Base-by-base conservation (phyloP, 176 grass and related monocot species). In the Lolium rigidum region DNA sequence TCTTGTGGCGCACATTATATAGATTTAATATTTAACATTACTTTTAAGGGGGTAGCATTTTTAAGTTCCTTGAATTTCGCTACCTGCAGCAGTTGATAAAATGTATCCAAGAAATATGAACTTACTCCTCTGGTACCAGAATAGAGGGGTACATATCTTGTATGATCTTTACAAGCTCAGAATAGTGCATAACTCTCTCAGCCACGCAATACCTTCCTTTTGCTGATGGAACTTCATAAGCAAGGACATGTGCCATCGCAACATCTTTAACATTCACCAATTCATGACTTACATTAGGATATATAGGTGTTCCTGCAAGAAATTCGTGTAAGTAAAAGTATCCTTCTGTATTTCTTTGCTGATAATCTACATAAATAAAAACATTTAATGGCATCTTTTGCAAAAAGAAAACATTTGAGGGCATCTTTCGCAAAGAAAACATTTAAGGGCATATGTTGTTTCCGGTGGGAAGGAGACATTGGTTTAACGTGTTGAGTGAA, bases 191-290 rank as follows among this genome's bases (percentile, higher is more conserved):
- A 80, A 89, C 84, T 77, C 87, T 89, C 83, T 89, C 90, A 76
- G 89, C 87, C 24, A 92, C 11, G 61, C 90, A 92, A 80, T 92
- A 92, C 79, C 90, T 83, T 54, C 90, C 90, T 63, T 35, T 80
- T 56, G 84, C 74, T 46, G 75, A 92, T 22, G 90, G 87, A 80
- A 87, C 26, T 80, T 92, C 87, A 18, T 87, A 89, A 54, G 90
- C 90, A 74, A 86, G 87, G 60, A 92, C 76, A 84, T 92, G 90
- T 15, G 83, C 90, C 67, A 92, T 31, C n/a, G 87, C 84, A 61
- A 92, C 90, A 84, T 92, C 90, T 61, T 84, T 89, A 59, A 92
- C 84, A 80, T 92, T 89, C 56, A 92, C 61, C 90, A 84, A 86
- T 48, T 87, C 83, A 25, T 86, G 12, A 69, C 12, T 86, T 2